phyloP scores from a whole-genome alignment of 257 asterid genomes.

The Scutellaria barbata region DNA sequence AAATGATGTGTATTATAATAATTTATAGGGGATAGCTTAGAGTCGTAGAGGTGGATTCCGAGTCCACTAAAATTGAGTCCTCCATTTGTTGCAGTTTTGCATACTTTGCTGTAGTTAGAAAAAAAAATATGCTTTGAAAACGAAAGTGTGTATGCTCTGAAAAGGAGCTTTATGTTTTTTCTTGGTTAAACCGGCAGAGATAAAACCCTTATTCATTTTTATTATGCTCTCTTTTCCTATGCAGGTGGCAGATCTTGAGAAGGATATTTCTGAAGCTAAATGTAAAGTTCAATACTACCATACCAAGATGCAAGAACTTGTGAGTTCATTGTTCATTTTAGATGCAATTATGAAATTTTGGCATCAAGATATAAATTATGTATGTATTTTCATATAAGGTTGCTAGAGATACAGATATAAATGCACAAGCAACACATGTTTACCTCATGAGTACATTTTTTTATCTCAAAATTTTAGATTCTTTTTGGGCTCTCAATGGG shows the following conservation, averaged over 20 bases:
- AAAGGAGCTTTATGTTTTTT: conserved; percentile 5
- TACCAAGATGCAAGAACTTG: conserved; percentile 97
- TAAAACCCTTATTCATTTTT: conserved; percentile 26
- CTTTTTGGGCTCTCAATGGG: conserved; percentile 11
- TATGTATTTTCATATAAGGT: conserved; percentile 9
- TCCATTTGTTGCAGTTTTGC: conserved; percentile 15
- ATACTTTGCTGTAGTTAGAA: neutral
- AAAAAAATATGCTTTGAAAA: conserved; percentile 6
- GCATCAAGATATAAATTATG: conserved; percentile 12
- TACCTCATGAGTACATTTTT: conserved; percentile 3
- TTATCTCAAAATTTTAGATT: conserved; percentile 8
- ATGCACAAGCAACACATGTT: conserved; percentile 21
- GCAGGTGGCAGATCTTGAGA: conserved; percentile 97
- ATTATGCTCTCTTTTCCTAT: conserved; percentile 33
- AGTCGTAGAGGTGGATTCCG: too few relatives aligned
- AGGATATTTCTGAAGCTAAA: conserved; percentile 86
- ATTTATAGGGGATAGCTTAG: too few relatives aligned
- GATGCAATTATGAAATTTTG: conserved; percentile 19
- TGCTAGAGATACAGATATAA: conserved; percentile 18
- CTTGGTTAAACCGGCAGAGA: conserved; percentile 16
- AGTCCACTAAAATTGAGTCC: neutral
- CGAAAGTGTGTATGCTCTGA: neutral
- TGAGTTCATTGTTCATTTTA: conserved; percentile 50
- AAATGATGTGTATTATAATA: too few relatives aligned
- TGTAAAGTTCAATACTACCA: conserved; percentile 88